Evolutionary conservation across 2,329 filamentous ascomycete genomes (phyloP), one percentile per base, ranked within the genome.

Genomic region (Alternaria longipes): DNA sequence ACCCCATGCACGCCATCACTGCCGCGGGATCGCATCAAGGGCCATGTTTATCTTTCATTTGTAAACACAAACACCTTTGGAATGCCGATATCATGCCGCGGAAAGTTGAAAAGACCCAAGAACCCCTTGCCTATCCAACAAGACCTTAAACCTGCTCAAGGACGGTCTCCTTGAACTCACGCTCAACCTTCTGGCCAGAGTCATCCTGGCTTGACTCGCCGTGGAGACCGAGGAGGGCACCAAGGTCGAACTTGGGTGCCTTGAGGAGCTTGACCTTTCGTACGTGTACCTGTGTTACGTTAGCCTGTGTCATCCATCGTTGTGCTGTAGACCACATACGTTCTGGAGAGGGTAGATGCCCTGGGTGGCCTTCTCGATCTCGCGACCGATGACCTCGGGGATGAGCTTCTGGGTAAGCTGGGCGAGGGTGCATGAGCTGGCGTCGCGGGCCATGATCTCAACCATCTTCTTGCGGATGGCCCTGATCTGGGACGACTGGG

Each of bases 191-290:
- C 85, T 97, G 92, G 78, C 95, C 95, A 82, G 93, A 89, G 85
- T 99, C 95, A 81, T 98, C 94, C 77, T 92, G 94, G 80, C 89
- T 90, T 67, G 94, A 96, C 89, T 99, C 95, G 85, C 95, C 95
- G 87, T 99, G 95, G 78, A 99, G 91, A 83, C 91, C 91, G 84
- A 99, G 91, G 75, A 99, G 89, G 77, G 92, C 91, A 84, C 95
- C 95, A 72, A 99, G 91, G 81, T 99, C 95, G 87, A 99, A 98
- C 89, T 99, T 99, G 81, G 95, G 95, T 73, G 90, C 84, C 91
- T 99, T 99, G 77, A 99, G 88, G 76, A 99, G 92, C 91, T 99
- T 99, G 80, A 99, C 94, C 90, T 99, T 99, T 85, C 95, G 94
- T 85, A 99, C 97, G 88, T 99, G 95, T 80, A 98, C 94, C 94